Percentiles rank a stretch among this genome's conserved stretches.
phyloP scores from a whole-genome alignment of 257 asterid genomes.

The Scutellaria galericulata region DNA sequence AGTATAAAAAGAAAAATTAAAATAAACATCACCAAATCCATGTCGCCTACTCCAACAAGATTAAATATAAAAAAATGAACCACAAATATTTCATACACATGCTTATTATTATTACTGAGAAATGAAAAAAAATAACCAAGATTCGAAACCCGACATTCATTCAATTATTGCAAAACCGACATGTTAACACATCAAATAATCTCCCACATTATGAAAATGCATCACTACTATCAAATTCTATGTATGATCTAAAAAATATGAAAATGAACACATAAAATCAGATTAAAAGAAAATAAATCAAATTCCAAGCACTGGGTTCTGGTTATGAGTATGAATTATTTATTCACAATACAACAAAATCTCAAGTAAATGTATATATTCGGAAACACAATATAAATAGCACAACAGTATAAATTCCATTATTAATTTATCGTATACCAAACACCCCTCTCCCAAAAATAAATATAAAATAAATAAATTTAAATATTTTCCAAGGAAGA shows the following conservation, averaged over 20 bases:
- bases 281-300: background rate
- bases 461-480: background rate
- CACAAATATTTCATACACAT: background rate
- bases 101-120: too few species aligned
- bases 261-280: background rate
- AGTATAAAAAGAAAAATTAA: too few species aligned
- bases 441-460: conserved; percentile 24
- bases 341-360: conserved; percentile 30
- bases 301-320: background rate
- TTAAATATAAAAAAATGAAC: background rate
- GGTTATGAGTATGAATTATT: conserved; percentile 22
- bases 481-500: conserved; percentile 22
- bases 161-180: too few species aligned
- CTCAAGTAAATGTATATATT: conserved; percentile 15
- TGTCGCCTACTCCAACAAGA: conserved; percentile 1
- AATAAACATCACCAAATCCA: background rate
- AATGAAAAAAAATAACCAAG: too few species aligned
- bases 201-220: too few species aligned
- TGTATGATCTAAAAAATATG: background rate
- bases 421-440: conserved; percentile 31
- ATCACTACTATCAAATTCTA: background rate
- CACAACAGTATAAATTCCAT: conserved; percentile 35
- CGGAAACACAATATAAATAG: conserved; percentile 18
- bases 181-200: too few species aligned
- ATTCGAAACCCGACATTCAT: too few species aligned